These are phyloP conservation scores for Linnemannia zychae DNA, from an alignment of 192 early-diverging fungal genomes.

Conservation along the genomic window DNA sequence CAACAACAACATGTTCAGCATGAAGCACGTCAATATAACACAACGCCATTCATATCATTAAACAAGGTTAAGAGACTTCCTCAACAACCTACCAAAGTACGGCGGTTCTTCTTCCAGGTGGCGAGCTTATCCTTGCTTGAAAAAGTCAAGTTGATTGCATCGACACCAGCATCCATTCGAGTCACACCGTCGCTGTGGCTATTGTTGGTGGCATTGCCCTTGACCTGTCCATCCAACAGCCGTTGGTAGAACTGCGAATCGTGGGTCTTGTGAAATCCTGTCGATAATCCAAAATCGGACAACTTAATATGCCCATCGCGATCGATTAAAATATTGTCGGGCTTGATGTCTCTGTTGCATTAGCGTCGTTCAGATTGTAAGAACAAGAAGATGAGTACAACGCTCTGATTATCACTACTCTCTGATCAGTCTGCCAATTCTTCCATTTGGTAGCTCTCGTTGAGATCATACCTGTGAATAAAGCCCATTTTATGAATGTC, in stretches of 20 bases:
- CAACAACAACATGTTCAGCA: neutral
- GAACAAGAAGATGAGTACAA: neutral
- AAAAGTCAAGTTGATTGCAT: slow-evolving; percentile 93
- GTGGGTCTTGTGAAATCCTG: slow-evolving; percentile 99
- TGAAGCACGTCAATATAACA: neutral
- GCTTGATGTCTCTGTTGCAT: slow-evolving; percentile 79
- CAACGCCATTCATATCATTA: neutral
- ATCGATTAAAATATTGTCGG: slow-evolving; percentile 94
- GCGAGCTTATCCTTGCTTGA: slow-evolving; percentile 95
- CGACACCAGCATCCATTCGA: slow-evolving; percentile 58
- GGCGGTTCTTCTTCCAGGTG: slow-evolving; percentile 98
- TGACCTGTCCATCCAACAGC: slow-evolving; percentile 77
- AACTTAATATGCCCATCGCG: slow-evolving; percentile 99
- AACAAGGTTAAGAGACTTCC: neutral
- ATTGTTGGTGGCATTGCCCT: slow-evolving; percentile 58
- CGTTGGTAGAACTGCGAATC: slow-evolving; percentile 96
- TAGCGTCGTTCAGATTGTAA: neutral
- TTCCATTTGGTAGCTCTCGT: neutral
- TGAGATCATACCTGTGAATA: slow-evolving; percentile 83
- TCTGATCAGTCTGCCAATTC: neutral
- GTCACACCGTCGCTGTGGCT: slow-evolving; percentile 50
- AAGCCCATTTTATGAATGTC: slow-evolving; percentile 95
- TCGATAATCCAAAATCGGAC: slow-evolving; percentile 99
- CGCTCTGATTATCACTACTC: neutral
- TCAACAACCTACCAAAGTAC: slow-evolving; percentile 75